Base-by-base conservation (phyloP, 2,329 filamentous ascomycete species). In the Alternaria sp. region DNA sequence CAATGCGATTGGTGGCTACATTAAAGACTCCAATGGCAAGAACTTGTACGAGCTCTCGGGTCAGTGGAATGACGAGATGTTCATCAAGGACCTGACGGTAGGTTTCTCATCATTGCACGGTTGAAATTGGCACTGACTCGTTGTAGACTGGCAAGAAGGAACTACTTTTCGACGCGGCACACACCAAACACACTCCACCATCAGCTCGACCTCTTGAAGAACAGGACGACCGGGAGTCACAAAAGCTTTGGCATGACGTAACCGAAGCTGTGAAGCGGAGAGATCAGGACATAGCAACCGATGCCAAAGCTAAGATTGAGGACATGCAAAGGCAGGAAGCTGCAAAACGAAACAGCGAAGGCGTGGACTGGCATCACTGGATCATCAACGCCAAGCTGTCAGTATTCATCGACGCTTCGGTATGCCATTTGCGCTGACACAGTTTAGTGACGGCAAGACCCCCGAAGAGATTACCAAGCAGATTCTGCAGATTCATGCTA, bases 251-350 rank as follows among this genome's bases (percentile, higher is more conserved):
- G 95, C 80, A 87, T 31, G 88, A 87, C 49, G 96, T 93, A 0
- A 90, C 89, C 8, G 84, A 88, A 66, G 95, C 94, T 0, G 89
- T 99, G 61, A 90, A 89, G 72, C 88, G 90, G 48, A 87, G 89
- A 58, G 93, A 99, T 69, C 95, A 99, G 71, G 90, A 92, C 67
- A 79, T 90, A 8, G 95, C 95, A 4, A 99, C 95, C 0, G 91
- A 95, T 63, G 94, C 97, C 73, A 99, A 99, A 81, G 93, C 91
- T n/a, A 91, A 90, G 75, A 92, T 99, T 58, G 95, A 99, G 76
- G 94, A 98, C 70, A 88, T 86, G 72, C 95, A 99, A 78, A 86
- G 95, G 71, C 89, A 93, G 63, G 94, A 97, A 73, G 93, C 95
- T 2, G 90, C 93, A 17, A 87, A 87, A 71, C 85, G 95, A 69